phyloP scores from a whole-genome alignment of 306 rosid species.

The Medicago lupulina region DNA sequence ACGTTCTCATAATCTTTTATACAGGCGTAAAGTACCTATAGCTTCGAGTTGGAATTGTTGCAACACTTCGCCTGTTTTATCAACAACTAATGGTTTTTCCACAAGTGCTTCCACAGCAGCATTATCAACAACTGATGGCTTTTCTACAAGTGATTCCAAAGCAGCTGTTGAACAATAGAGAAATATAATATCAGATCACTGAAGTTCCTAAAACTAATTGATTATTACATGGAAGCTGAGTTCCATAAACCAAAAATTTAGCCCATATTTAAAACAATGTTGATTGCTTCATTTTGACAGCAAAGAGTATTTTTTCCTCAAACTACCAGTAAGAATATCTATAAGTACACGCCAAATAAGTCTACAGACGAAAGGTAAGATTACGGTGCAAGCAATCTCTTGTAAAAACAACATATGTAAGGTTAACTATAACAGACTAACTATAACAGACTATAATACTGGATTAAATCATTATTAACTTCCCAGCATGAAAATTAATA shows the following conservation, averaged over 20 bases:
- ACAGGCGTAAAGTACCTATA: conserved; percentile 54
- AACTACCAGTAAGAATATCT: conserved; percentile 13
- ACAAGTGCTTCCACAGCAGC: conserved; percentile 41
- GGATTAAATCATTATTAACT: conserved; percentile 19
- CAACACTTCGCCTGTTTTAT: conserved; percentile 55
- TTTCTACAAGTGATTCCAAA: conserved; percentile 46
- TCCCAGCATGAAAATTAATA: not conserved
- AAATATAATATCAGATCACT: conserved; percentile 35
- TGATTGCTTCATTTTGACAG: conserved; percentile 23
- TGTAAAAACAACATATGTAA: conserved; percentile 14
- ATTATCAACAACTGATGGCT: conserved; percentile 54
- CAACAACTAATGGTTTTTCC: conserved; percentile 54
- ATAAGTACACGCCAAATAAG: not conserved
- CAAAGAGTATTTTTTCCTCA: not conserved
- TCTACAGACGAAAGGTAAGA: not conserved
- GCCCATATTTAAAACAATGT: conserved; percentile 7
- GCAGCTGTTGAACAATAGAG: conserved; percentile 49
- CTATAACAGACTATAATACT: not conserved
- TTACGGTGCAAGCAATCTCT: not conserved
- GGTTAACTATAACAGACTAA: not conserved
- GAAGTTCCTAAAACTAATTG: conserved; percentile 15
- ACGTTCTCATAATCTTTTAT: conserved; percentile 9
- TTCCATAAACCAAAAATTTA: not conserved
- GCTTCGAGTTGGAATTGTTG: conserved; percentile 70
- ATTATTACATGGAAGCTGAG: not conserved